Evolutionary conservation across 2,329 filamentous ascomycete species (phyloP).

Genomic region (Penicillium griseofulvum): DNA sequence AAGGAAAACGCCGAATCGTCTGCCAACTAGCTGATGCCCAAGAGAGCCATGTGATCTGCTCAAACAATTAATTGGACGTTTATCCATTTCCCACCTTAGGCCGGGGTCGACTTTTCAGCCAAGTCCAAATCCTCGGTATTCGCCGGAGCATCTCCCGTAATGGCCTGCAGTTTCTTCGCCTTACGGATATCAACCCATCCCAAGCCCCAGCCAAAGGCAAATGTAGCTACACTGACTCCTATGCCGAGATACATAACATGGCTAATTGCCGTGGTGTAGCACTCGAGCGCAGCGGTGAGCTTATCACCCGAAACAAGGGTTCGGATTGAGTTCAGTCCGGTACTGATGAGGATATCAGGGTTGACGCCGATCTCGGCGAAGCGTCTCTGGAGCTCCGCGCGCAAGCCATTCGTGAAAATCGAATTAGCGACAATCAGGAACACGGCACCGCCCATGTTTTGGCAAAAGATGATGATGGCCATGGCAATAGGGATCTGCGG

Average conservation of each 20-base stretch:
- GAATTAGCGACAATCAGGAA: constrained; percentile 30
- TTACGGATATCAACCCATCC: constrained; percentile 4
- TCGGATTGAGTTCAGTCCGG: background rate
- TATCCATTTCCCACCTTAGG: background rate
- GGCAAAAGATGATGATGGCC: constrained; percentile 28
- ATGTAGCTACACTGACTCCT: background rate
- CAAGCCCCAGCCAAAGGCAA: background rate
- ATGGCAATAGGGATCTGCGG: constrained; percentile 29
- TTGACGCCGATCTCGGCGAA: constrained; percentile 17
- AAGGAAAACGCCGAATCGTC: background rate
- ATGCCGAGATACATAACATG: background rate
- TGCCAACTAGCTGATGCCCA: background rate
- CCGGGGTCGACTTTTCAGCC: background rate
- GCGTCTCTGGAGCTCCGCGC: constrained; percentile 13
- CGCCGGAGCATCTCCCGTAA: background rate
- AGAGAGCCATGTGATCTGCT: background rate
- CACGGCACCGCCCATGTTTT: constrained; percentile 32
- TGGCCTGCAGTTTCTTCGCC: background rate
- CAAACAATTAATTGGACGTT: background rate
- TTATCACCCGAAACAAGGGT: background rate
- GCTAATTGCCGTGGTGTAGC: background rate
- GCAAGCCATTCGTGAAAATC: constrained; percentile 30
- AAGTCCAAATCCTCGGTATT: background rate
- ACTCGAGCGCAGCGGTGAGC: background rate
- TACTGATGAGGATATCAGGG: background rate